Percentiles rank a stretch among this genome's conserved stretches.
Conservation (phyloP, 371 early-diverging fungal species). For the Mucor saturninus region DNA sequence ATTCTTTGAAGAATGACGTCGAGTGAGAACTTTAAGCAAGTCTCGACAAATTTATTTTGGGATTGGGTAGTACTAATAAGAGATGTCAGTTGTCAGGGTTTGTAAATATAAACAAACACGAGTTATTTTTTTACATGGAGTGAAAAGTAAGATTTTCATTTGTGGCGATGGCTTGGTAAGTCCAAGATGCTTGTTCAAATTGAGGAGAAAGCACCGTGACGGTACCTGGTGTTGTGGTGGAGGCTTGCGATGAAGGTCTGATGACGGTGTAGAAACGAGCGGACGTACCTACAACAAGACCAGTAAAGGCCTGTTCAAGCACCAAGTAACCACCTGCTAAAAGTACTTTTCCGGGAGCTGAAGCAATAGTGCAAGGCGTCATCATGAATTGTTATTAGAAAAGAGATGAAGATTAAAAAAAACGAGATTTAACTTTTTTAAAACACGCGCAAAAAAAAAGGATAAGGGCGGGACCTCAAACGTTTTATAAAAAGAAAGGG, state of each 20-base stretch:
- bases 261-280: slow-evolving; percentile 84
- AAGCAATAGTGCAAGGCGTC: slow-evolving; percentile 51
- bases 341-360: slow-evolving; percentile 96
- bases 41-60: slow-evolving; percentile 45
- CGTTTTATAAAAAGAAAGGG: neutral
- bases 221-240: slow-evolving; percentile 16
- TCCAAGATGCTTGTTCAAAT: slow-evolving; percentile 71
- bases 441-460: slow-evolving; percentile 10
- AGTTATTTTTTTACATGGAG: slow-evolving; percentile 25
- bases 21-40: slow-evolving; percentile 40
- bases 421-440: neutral
- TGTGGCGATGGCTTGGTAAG: slow-evolving; percentile 47
- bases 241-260: slow-evolving; percentile 18
- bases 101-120: neutral
- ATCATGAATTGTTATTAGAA: neutral
- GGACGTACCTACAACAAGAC: slow-evolving; percentile 84
- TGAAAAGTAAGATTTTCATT: slow-evolving; percentile 22
- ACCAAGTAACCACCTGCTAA: slow-evolving; percentile 95
- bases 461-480: neutral
- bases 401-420: neutral
- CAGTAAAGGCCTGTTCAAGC: slow-evolving; percentile 78
- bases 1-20: slow-evolving; percentile 39
- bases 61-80: slow-evolving; percentile 20
- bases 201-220: slow-evolving; percentile 73
- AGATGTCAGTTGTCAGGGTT: neutral